Percentiles rank a stretch among this genome's conserved stretches.
phyloP scores from a whole-genome alignment of 1,284 basidiomycete genomes.

The Ganoderma lingzhi region DNA sequence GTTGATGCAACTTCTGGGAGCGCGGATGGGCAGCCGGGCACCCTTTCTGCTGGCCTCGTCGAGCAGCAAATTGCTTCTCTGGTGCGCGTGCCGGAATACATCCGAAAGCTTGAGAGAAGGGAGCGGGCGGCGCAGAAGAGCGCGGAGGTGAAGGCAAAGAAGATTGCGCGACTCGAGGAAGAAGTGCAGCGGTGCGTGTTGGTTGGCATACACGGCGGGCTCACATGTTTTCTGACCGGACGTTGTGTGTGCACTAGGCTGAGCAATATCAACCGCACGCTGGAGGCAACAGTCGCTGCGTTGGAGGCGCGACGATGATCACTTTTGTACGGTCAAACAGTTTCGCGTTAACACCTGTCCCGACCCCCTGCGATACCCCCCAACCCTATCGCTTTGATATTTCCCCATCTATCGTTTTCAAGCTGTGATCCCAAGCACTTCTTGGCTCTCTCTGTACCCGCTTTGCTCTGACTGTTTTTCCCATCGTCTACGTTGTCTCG shows the following conservation, averaged over 20 bases:
- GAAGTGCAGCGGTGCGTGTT: slow-evolving; percentile 42
- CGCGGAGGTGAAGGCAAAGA: slow-evolving; percentile 47
- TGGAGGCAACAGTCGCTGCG: slow-evolving; percentile 32
- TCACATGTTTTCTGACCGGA: slow-evolving; percentile 22
- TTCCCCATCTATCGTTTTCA: not conserved
- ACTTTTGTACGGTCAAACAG: not conserved
- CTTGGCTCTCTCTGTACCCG: slow-evolving; percentile 14
- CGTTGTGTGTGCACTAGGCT: slow-evolving; percentile 15
- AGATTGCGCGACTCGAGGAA: slow-evolving; percentile 46
- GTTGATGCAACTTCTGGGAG: slow-evolving; percentile 15
- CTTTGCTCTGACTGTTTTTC: slow-evolving; percentile 13
- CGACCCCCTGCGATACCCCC: no score
- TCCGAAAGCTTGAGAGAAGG: slow-evolving; percentile 51
- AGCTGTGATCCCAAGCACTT: slow-evolving; percentile 23
- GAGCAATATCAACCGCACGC: slow-evolving; percentile 26
- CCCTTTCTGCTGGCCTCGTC: slow-evolving; percentile 30
- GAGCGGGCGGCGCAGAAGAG: slow-evolving; percentile 46
- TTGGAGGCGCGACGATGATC: slow-evolving; percentile 24
- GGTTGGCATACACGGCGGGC: slow-evolving; percentile 18
- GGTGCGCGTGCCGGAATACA: slow-evolving; percentile 41
- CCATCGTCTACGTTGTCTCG: slow-evolving; percentile 8
- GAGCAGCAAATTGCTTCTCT: slow-evolving; percentile 26
- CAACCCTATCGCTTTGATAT: no score
- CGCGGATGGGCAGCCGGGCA: slow-evolving; percentile 9
- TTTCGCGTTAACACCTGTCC: no score